phyloP scores from a whole-genome alignment of 768 basidiomycete species.

The Boletus insuetus region DNA sequence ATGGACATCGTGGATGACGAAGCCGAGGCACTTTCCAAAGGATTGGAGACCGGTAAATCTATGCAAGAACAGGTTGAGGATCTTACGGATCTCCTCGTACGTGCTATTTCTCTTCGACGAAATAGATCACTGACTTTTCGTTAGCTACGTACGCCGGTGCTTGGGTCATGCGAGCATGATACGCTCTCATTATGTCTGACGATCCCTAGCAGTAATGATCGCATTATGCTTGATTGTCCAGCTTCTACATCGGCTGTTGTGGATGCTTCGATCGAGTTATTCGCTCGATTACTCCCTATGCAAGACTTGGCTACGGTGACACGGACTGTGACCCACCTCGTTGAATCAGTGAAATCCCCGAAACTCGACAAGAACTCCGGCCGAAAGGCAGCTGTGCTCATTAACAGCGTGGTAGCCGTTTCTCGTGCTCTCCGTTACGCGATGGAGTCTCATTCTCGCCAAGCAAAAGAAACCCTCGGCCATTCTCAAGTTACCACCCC shows the following conservation, averaged over 20 bases:
- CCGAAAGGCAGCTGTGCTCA: conserved; percentile 75
- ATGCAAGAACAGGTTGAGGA: conserved; percentile 82
- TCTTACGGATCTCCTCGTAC: conserved; percentile 73
- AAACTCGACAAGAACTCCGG: conserved; percentile 88
- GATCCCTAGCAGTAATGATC: conserved; percentile 43
- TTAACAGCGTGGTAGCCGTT: conserved; percentile 78
- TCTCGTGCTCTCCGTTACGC: conserved; percentile 64
- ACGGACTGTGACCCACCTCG: conserved; percentile 53
- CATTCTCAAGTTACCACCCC: conserved; percentile 56
- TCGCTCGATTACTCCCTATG: conserved; percentile 71
- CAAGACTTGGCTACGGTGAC: conserved; percentile 65
- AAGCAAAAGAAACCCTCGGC: conserved; percentile 65
- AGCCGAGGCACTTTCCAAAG: conserved; percentile 23
- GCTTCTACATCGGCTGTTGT: conserved; percentile 81
- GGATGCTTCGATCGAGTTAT: conserved; percentile 86
- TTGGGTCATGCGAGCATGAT: conserved; percentile 87
- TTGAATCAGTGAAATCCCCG: conserved; percentile 65
- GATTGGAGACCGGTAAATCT: conserved; percentile 38
- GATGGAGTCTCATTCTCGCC: conserved; percentile 49
- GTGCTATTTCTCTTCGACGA: conserved; percentile 17
- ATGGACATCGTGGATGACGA: conserved; percentile 52
- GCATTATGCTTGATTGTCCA: conserved; percentile 56
- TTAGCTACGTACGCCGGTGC: conserved; percentile 61
- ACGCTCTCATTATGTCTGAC: conserved; percentile 65
- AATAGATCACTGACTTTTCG: neutral